These are phyloP conservation scores for Pouteria glomerata DNA, from an alignment of 148 eudicot genomes.

Conservation along the genomic window DNA sequence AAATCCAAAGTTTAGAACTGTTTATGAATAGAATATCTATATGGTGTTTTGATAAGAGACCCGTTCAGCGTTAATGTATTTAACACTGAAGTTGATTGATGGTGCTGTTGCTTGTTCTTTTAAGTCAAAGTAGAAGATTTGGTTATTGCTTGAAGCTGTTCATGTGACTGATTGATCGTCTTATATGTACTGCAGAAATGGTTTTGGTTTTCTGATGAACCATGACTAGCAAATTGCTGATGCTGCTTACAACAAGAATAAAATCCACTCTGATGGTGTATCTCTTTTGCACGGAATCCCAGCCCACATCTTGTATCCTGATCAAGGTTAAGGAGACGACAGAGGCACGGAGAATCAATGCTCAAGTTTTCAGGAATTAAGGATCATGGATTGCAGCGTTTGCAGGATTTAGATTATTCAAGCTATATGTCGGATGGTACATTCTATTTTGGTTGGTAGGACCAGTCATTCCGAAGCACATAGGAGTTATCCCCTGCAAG, in stretches of 20 bases:
- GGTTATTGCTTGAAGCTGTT: not conserved
- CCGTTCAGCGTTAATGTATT: too few species aligned
- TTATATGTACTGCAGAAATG: constrained; percentile 2
- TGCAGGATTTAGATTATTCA: not conserved
- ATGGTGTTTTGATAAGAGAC: too few species aligned
- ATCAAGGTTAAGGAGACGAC: not conserved
- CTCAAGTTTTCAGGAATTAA: not conserved
- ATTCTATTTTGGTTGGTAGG: not conserved
- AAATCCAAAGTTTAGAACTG: too few species aligned
- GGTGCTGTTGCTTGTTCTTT: not conserved
- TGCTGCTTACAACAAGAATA: not conserved
- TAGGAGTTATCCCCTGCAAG: not conserved
- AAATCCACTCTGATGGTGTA: not conserved
- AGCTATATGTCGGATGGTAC: not conserved
- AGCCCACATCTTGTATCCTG: not conserved
- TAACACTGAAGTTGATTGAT: not conserved
- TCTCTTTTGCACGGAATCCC: not conserved
- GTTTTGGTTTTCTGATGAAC: not conserved
- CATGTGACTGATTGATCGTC: not conserved
- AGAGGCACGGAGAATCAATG: not conserved
- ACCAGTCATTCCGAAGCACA: not conserved
- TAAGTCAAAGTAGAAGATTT: not conserved
- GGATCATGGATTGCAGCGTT: not conserved
- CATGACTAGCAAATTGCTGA: not conserved
- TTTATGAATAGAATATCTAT: too few species aligned